A percentile compares a stretch with the other conserved stretches of the same genome.
phyloP scores from a whole-genome alignment of 1,284 basidiomycete genomes.

The Veloporphyrellus conicus region DNA sequence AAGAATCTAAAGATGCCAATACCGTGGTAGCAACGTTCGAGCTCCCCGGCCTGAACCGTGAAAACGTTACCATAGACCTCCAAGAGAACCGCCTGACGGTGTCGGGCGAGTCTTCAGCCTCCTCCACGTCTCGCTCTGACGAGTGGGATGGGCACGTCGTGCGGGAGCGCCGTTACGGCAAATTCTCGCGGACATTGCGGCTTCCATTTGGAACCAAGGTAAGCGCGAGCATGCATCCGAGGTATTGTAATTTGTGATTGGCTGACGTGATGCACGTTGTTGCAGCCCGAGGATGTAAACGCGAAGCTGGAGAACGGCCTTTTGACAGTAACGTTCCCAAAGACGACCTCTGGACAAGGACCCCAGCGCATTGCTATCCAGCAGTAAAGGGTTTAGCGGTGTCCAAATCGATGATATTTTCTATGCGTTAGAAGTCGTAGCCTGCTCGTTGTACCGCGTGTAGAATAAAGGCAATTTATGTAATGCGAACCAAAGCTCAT shows the following conservation, averaged over 20 bases:
- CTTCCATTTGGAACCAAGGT: not conserved
- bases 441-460: too few species aligned
- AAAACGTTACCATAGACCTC: conserved; percentile 39
- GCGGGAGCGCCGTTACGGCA: conserved; percentile 29
- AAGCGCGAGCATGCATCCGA: not conserved
- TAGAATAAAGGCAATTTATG: too few species aligned
- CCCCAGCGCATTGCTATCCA: conserved; percentile 5
- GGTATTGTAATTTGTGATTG: not conserved
- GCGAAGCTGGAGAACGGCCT: not conserved
- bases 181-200: not conserved
- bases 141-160: conserved; percentile 35
- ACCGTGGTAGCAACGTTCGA: conserved; percentile 39
- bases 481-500: too few species aligned
- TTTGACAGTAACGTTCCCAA: conserved; percentile 2
- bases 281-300: not conserved
- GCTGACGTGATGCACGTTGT: not conserved
- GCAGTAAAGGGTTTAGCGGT: not conserved
- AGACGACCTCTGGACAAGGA: not conserved
- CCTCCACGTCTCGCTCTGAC: conserved; percentile 23
- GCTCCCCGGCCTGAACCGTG: conserved; percentile 40
- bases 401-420: too few species aligned
- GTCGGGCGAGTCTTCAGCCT: conserved; percentile 31
- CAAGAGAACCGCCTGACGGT: conserved; percentile 36
- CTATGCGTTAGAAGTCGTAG: too few species aligned
- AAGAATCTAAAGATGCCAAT: conserved; percentile 23